These are phyloP conservation scores for Psilocybe subaeruginosa DNA, from an alignment of 768 basidiomycete species.

Conservation along the genomic window DNA sequence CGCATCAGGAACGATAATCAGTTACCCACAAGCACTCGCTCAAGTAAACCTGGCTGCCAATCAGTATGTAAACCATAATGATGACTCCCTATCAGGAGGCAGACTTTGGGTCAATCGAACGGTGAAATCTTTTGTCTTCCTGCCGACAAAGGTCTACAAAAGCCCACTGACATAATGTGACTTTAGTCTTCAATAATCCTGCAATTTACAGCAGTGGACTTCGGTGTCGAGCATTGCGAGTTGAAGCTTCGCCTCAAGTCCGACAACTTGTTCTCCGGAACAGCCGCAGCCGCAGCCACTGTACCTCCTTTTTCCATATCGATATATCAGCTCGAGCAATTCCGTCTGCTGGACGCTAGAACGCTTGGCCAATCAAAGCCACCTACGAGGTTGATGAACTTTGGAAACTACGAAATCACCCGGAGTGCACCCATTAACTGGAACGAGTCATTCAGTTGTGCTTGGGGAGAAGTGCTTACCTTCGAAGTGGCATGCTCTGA, in stretches of 20 bases:
- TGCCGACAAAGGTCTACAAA: neutral
- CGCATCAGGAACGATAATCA: neutral
- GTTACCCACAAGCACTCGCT: neutral
- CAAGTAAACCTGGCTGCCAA: neutral
- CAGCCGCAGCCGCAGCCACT: neutral
- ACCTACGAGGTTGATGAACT: neutral
- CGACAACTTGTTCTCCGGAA: neutral
- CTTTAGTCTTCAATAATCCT: neutral
- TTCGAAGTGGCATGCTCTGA: constrained; percentile 8
- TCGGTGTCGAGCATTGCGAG: neutral
- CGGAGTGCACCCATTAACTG: neutral
- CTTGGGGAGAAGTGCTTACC: neutral
- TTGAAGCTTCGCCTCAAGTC: neutral
- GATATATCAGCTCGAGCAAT: neutral
- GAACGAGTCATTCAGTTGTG: neutral
- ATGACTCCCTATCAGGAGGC: neutral
- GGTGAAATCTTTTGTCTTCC: neutral
- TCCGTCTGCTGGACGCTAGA: neutral
- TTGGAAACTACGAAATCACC: neutral
- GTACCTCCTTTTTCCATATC: constrained; percentile 1
- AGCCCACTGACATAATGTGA: neutral
- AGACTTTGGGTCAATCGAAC: neutral
- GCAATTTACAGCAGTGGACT: neutral
- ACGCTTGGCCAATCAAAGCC: neutral
- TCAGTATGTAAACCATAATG: neutral